These are phyloP conservation scores for Cystoisospora suis DNA, from an alignment of 169 alveolate species.

Conservation along the genomic window DNA sequence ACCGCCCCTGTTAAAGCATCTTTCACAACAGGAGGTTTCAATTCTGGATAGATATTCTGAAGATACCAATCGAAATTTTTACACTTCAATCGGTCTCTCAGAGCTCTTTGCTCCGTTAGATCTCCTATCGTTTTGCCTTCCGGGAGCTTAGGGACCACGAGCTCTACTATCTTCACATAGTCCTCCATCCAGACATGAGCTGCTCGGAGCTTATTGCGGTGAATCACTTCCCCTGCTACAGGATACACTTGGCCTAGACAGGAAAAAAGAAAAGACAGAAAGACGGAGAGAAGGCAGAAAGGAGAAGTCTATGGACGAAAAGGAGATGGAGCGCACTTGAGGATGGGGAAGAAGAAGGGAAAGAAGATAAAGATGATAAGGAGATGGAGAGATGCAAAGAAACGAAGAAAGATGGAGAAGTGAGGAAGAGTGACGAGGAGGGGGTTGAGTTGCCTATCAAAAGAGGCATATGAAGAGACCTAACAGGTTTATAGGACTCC, in stretches of 20 bases:
- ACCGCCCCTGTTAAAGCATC: constrained; percentile 39
- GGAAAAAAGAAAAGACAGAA: not conserved
- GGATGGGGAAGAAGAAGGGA: not conserved
- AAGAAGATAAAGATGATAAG: not conserved
- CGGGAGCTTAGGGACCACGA: constrained; percentile 43
- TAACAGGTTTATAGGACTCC: too few species aligned
- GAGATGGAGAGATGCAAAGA: not conserved
- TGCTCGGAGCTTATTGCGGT: constrained; percentile 68
- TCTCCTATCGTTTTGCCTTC: constrained; percentile 55
- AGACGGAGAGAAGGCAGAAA: not conserved
- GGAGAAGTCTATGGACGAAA: not conserved
- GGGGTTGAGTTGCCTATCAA: too few species aligned
- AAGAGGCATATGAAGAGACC: too few species aligned
- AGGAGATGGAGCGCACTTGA: not conserved
- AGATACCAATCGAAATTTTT: constrained; percentile 69
- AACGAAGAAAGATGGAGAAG: not conserved
- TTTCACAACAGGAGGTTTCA: constrained; percentile 53
- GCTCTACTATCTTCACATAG: constrained; percentile 52
- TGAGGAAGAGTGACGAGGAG: too few species aligned
- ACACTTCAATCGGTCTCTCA: constrained; percentile 61
- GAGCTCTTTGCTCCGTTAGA: constrained; percentile 63
- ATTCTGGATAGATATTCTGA: constrained; percentile 66
- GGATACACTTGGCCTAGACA: constrained; percentile 66
- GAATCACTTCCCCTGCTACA: constrained; percentile 63
- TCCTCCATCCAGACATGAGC: constrained; percentile 73